Base-by-base conservation (phyloP, 495 filamentous ascomycete genomes). In the Trichodelitschia bisporula region DNA sequence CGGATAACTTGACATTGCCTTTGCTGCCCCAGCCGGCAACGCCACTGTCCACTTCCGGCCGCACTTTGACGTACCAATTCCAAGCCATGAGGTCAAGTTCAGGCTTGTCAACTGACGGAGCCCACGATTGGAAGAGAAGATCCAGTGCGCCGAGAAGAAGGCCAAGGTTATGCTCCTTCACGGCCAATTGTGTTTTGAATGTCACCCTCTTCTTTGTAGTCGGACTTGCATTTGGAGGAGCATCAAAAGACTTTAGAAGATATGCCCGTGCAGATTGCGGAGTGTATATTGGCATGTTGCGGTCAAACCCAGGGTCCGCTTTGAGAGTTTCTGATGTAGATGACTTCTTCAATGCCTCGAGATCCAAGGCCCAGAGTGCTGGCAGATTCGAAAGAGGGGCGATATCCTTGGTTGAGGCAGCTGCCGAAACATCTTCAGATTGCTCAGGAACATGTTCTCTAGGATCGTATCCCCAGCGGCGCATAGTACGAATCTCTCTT, bases 1-100 rank as follows among this genome's bases (percentile, higher is more conserved):
- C 61, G 5, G 46, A 46, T 5, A 90, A 44, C 41, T 54, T 67
- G 11, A 86, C 58, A 26, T 55, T 51, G 11, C 73, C 74, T 46
- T 82, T 82, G 14, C 72, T 72, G 10, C 78, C 78, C 78, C 78
- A 84, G 2, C 78, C 78, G 23, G 59, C 64, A 29, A 61, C 64
- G 1, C 77, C 78, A 28, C 53, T 49, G 33, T 73, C 68, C 2
- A 86, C 72, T 0, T 69, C 66, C 0, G 78, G 78, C 29, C 78
- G 53, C 4, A 82, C 71, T 16, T 57, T 59, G 2, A 71, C 50
- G 46, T 89, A 89, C 77, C 77, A 86, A 16, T 55, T 47, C 77
- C 78, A 89, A 17, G 75, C 72, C 30, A 70, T 57, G 36, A 58
- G 53, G 42, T 86, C 77, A 20, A 84, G 54, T 38, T 89, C 75